Base-by-base conservation (phyloP, 768 basidiomycete species). In the Trametes maxima region DNA sequence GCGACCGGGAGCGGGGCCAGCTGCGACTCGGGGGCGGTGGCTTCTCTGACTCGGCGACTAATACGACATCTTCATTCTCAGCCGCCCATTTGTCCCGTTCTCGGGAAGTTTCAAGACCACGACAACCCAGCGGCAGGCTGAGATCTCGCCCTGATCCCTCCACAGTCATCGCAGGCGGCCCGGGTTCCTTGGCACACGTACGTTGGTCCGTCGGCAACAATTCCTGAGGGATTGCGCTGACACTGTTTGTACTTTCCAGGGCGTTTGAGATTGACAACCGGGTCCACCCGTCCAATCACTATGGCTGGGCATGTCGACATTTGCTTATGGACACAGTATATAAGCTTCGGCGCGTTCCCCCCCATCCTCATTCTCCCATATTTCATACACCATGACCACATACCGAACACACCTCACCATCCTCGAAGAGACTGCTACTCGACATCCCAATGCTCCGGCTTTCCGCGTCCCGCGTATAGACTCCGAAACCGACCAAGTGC, bases 401-500 rank as follows among this genome's bases (percentile, higher is more conserved):
- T 67, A 65, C 57, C 64, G 57, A 47, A 72, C 71, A 33, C 89
- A 90, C 71, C 82, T 91, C 24, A 82, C 85, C 36, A 76, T 88
- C 64, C 81, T 90, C 63, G 79, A 87, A 59, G 74, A 80, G 47
- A 83, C 80, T 63, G 80, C 85, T n/a, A 65, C 76, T 49, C 77
- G 72, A 59, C 78, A 79, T 68, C 77, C 86, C 17, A 74, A 77
- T 25, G 73, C 79, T 2, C 77, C 83, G 42, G 85, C 82, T 65
- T 91, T 90, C 77, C 82, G 80, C 70, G 73, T 84, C 42, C 88
- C 90, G 19, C 76, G 74, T 64, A 64, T 79, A 21, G 78, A 83
- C 68, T 67, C 78, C 54, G 66, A 74, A 35, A 74, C 80, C 40
- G 75, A 76, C 19, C 73, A 74, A 57, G 73, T 84, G 57, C 74